phyloP scores from a whole-genome alignment of 345 rosid genomes.

The Excoecaria cochinchinensis region DNA sequence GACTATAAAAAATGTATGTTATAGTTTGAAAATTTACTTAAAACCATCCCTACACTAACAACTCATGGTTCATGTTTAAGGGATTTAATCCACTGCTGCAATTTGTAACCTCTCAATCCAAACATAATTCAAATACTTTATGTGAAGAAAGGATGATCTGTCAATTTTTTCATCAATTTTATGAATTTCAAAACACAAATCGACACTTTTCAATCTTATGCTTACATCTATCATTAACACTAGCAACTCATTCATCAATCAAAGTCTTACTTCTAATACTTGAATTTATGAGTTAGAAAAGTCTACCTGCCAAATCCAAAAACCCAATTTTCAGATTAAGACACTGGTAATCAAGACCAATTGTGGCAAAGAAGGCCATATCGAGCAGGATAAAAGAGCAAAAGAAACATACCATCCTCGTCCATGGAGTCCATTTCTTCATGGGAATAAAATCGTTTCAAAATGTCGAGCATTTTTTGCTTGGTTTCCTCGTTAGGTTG shows the following conservation, averaged over 20 bases:
- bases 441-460: slow-evolving; percentile 67
- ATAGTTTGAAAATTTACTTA: background rate
- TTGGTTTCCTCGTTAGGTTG: slow-evolving; percentile 64
- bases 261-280: background rate
- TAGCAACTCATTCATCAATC: background rate
- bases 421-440: slow-evolving; percentile 49
- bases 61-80: no score
- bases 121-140: background rate
- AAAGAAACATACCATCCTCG: slow-evolving; percentile 23
- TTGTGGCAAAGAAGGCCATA: background rate
- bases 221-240: background rate
- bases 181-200: background rate
- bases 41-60: no score
- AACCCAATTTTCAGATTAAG: no score
- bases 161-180: background rate
- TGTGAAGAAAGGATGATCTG: background rate
- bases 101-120: background rate
- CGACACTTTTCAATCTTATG: background rate
- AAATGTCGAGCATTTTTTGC: slow-evolving; percentile 69
- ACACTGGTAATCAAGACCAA: background rate
- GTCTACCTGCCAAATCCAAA: no score
- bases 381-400: background rate
- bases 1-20: background rate
- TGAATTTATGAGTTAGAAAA: background rate
- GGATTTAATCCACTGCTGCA: no score